Evolutionary conservation across 306 rosid species (phyloP).

Genomic region (Cucurbita argyrosperma): DNA sequence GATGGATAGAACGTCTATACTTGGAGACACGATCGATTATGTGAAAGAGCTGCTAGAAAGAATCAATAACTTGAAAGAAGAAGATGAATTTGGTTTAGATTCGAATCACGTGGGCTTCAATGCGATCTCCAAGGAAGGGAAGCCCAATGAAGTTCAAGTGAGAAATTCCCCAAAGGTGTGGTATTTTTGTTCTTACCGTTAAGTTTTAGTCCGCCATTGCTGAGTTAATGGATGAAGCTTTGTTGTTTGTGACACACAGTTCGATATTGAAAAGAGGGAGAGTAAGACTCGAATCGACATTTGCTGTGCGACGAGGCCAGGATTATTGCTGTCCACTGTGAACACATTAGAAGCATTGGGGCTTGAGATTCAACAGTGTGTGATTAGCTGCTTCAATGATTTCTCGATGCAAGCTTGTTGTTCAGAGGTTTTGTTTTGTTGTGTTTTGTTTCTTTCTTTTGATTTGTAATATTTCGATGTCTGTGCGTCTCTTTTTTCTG

Average conservation of each 20-base stretch:
- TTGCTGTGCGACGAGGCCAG: slow-evolving; percentile 74
- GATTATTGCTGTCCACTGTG: slow-evolving; percentile 71
- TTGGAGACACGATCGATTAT: slow-evolving; percentile 93
- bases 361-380: slow-evolving; percentile 93
- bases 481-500: neutral
- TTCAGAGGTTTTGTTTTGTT: slow-evolving; percentile 46
- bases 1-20: slow-evolving; percentile 99
- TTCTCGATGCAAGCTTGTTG: slow-evolving; percentile 91
- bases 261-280: slow-evolving; percentile 75
- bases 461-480: neutral
- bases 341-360: slow-evolving; percentile 75
- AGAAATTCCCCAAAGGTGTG: slow-evolving; percentile 85
- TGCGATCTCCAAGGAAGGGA: slow-evolving; percentile 48
- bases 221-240: neutral
- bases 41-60: slow-evolving; percentile 90
- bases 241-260: slow-evolving; percentile 31
- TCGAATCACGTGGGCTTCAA: slow-evolving; percentile 27
- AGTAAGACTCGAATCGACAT: slow-evolving; percentile 58
- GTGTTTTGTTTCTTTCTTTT: neutral
- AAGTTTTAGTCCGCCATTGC: neutral
- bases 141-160: slow-evolving; percentile 48
- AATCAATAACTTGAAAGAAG: slow-evolving; percentile 70
- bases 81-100: slow-evolving; percentile 30
- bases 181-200: neutral
- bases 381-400: slow-evolving; percentile 87